Conservation (phyloP, 2,329 filamentous ascomycete genomes). For the Bipolaris zeicola region DNA sequence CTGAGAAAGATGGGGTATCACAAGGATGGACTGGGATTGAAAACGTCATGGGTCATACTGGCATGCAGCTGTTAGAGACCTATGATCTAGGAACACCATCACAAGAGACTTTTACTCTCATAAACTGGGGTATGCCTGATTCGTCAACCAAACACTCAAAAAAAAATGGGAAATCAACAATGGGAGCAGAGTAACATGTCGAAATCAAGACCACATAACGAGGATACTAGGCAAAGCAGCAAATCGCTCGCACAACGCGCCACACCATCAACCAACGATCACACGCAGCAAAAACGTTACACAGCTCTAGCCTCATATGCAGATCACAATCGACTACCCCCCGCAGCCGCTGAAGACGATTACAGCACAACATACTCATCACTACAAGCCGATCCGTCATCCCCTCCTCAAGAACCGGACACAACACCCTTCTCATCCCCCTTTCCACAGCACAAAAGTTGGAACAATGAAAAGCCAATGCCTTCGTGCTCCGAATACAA, state of each 20-base stretch:
- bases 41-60: conserved; percentile 54
- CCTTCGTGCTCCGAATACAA: no score
- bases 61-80: conserved; percentile 57
- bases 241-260: conserved; percentile 25
- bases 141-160: conserved; percentile 11
- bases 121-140: conserved; percentile 32
- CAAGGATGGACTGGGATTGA: conserved; percentile 30
- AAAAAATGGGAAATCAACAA: conserved; percentile 13
- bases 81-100: conserved; percentile 49
- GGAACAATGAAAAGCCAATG: no score
- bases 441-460: no score
- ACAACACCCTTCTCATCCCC: no score
- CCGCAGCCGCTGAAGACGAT: conserved; percentile 2
- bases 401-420: no score
- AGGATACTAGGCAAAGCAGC: conserved; percentile 20
- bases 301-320: conserved; percentile 27
- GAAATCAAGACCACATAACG: not conserved
- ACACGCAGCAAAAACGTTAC: conserved; percentile 30
- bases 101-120: conserved; percentile 41
- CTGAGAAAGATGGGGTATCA: conserved; percentile 20
- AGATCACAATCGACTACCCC: conserved; percentile 7
- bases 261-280: conserved; percentile 19
- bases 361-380: not conserved
- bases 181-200: not conserved
- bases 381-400: not conserved